Percentiles rank a stretch among this genome's conserved stretches.
Conservation (phyloP, 345 rosid genomes). For the Hibiscus tridactylites region DNA sequence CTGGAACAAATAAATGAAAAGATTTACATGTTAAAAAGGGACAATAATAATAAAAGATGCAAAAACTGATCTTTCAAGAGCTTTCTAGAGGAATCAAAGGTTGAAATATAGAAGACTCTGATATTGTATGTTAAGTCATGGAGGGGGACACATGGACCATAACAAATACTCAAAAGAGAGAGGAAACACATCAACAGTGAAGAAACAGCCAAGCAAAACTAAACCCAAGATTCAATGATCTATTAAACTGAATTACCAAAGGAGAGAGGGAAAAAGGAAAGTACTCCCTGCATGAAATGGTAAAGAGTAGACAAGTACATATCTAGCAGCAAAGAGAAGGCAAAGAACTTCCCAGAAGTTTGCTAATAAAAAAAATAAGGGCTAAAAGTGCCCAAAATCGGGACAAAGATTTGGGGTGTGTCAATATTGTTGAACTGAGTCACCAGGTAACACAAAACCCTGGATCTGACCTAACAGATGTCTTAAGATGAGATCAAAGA, state of each 20-base stretch:
- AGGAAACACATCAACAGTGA: conserved; percentile 13
- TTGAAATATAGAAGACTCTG: neutral
- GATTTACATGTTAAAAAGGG: neutral
- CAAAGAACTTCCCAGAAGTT: neutral
- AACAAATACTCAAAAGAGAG: conserved; percentile 9
- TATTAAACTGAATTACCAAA: conserved; percentile 3
- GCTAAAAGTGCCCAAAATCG: conserved; percentile 4
- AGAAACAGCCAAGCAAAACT: conserved; percentile 23
- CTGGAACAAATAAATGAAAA: neutral
- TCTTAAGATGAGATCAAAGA: conserved; percentile 17
- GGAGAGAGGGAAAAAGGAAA: neutral
- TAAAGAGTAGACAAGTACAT: conserved; percentile 8
- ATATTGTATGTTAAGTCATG: conserved; percentile 13
- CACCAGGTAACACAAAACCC: conserved; percentile 19
- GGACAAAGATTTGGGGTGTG: conserved; percentile 22
- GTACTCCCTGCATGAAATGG: conserved; percentile 9
- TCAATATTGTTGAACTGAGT: conserved; percentile 19
- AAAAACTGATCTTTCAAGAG: neutral
- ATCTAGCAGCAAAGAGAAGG: neutral
- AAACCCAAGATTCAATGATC: conserved; percentile 18
- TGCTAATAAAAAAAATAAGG: too few species aligned
- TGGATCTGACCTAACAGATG: conserved; percentile 48
- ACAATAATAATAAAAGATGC: too few species aligned
- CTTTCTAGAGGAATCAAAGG: neutral
- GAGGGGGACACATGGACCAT: conserved; percentile 17